A percentile compares a stretch with the other conserved stretches of the same genome.
Evolutionary conservation across 805 yeast species (phyloP).

Genomic region (Lipomyces japonicus): DNA sequence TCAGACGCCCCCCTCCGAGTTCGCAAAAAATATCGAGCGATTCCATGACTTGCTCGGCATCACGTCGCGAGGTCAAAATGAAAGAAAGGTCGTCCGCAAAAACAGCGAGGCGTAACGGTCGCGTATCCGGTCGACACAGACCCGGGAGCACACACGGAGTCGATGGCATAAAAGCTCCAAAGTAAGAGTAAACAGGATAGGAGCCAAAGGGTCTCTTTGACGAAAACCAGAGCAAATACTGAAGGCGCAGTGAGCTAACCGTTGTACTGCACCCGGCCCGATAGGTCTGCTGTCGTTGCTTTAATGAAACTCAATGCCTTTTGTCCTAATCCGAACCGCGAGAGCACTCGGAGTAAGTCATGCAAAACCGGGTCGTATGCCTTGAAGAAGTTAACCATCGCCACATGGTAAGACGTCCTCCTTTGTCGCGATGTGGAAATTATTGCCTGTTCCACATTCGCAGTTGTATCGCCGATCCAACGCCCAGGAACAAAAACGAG

Average conservation of each 20-base stretch:
- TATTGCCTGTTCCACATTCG: no score
- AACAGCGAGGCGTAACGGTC: neutral
- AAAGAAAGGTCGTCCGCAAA: slow-evolving; percentile 4
- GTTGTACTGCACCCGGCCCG: neutral
- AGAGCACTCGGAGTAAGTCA: neutral
- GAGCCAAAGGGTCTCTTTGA: neutral
- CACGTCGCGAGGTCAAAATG: neutral
- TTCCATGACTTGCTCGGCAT: neutral
- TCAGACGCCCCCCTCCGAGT: neutral
- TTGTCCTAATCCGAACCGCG: neutral
- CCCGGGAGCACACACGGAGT: neutral
- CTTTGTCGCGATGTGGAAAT: no score
- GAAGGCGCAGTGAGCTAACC: neutral
- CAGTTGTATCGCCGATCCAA: no score
- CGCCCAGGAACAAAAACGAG: no score
- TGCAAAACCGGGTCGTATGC: no score
- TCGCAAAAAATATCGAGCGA: neutral
- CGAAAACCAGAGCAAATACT: neutral
- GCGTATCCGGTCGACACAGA: neutral
- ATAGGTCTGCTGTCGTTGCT: neutral
- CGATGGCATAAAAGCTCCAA: neutral
- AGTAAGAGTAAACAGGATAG: neutral
- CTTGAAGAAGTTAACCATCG: no score
- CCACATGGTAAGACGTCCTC: no score
- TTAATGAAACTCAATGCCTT: neutral